Percentiles rank a stretch among this genome's conserved stretches.
Conservation (phyloP, 1,139 yeast species). For the Suhomyces coccinellae region DNA sequence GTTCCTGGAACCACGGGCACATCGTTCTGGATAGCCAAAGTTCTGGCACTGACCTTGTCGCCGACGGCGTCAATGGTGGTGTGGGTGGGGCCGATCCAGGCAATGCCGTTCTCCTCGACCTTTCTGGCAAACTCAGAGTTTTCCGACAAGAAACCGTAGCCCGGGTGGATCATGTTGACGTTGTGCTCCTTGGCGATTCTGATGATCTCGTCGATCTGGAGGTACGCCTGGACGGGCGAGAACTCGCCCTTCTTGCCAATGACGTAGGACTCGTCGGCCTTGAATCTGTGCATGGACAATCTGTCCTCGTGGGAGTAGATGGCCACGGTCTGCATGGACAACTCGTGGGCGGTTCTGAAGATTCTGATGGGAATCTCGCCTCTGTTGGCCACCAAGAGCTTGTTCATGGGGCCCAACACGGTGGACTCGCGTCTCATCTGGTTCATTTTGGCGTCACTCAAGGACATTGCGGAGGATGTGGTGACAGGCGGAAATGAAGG, state of each 20-base stretch:
- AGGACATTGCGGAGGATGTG: conserved; percentile 6
- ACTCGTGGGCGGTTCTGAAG: conserved; percentile 96
- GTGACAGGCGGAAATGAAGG: conserved; percentile 1
- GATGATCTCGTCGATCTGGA: conserved; percentile 94
- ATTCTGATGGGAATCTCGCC: conserved; percentile 92
- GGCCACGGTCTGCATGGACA: conserved; percentile 97
- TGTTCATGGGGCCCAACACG: conserved; percentile 65
- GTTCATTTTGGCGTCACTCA: conserved; percentile 33
- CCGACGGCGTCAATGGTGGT: conserved; percentile 94
- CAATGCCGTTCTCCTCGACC: conserved; percentile 87
- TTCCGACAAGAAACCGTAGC: conserved; percentile 94
- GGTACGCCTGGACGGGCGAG: conserved; percentile 94
- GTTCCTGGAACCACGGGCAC: conserved; percentile 99
- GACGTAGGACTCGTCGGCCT: conserved; percentile 90
- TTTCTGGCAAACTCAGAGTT: conserved; percentile 92
- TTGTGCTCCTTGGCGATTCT: conserved; percentile 82
- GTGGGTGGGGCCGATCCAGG: conserved; percentile 95
- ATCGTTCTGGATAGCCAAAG: conserved; percentile 72
- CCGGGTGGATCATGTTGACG: conserved; percentile 98
- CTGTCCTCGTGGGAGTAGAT: conserved; percentile 96
- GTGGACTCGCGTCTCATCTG: conserved; percentile 63
- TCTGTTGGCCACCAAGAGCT: conserved; percentile 89
- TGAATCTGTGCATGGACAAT: conserved; percentile 89
- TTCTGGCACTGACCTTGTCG: conserved; percentile 94
- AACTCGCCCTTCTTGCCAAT: conserved; percentile 88